Percentiles rank a stretch among this genome's conserved stretches.
Conservation (phyloP, 2,329 filamentous ascomycete species). For the Trichoderma sp. region DNA sequence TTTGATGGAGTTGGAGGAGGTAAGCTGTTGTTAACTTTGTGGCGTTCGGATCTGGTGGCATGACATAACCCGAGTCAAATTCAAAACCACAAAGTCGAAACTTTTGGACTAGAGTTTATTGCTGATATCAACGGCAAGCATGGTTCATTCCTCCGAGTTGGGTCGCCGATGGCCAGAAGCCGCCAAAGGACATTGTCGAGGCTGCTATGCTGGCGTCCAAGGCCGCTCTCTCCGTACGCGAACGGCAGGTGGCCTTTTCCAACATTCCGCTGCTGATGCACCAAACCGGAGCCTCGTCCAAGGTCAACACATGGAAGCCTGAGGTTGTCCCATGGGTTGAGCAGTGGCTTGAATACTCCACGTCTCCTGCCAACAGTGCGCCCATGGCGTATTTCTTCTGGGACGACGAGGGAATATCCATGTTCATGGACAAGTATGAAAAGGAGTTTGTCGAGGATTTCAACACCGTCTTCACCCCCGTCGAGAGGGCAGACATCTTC, state of each 20-base stretch:
- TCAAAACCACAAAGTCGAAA: background rate
- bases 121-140: slow-evolving; percentile 17
- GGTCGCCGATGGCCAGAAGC: slow-evolving; percentile 16
- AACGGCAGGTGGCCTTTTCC: slow-evolving; percentile 24
- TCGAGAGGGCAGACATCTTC: slow-evolving; percentile 27
- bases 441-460: slow-evolving; percentile 21
- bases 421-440: slow-evolving; percentile 24
- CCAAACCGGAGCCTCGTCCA: slow-evolving; percentile 24
- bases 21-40: slow-evolving; percentile 15
- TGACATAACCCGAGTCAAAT: background rate
- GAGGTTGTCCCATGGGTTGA: slow-evolving; percentile 25
- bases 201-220: slow-evolving; percentile 23
- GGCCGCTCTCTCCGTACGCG: slow-evolving; percentile 17
- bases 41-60: background rate
- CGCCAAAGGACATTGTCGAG: slow-evolving; percentile 24
- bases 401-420: slow-evolving; percentile 24
- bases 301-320: slow-evolving; percentile 22
- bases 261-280: slow-evolving; percentile 28
- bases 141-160: slow-evolving; percentile 27
- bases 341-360: slow-evolving; percentile 24
- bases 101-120: slow-evolving; percentile 1
- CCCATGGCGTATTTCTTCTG: slow-evolving; percentile 29
- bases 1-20: slow-evolving; percentile 24
- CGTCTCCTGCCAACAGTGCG: slow-evolving; percentile 4
- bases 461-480: slow-evolving; percentile 21